Percentiles rank a stretch among this genome's conserved stretches.
Evolutionary conservation across 2,329 filamentous ascomycete genomes (phyloP).

Genomic region (Ustulina deusta): DNA sequence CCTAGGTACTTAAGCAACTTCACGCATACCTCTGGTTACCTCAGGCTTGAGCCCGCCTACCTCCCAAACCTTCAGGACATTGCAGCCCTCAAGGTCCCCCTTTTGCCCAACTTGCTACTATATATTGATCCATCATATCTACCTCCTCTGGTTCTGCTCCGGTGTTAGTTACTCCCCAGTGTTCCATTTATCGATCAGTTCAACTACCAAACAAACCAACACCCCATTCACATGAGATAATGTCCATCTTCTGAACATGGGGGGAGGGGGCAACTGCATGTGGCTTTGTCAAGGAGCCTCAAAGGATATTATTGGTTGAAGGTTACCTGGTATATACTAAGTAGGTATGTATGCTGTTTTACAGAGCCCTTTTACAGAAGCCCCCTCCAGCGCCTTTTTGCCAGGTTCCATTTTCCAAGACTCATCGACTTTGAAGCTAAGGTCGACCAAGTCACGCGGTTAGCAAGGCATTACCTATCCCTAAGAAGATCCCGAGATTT

Average conservation of each 20-base stretch:
- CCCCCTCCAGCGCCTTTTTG: too few species aligned
- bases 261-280: background rate
- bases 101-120: constrained; percentile 30
- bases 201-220: too few species aligned
- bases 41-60: too few species aligned
- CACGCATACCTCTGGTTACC: too few species aligned
- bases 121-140: constrained; percentile 15
- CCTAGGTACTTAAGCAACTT: too few species aligned
- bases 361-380: constrained; percentile 7
- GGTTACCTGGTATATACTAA: background rate
- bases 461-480: constrained; percentile 17
- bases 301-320: background rate
- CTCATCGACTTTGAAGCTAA: constrained; percentile 5
- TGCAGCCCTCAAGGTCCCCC: constrained; percentile 43
- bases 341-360: constrained; percentile 5
- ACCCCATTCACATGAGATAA: background rate
- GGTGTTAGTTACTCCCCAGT: too few species aligned
- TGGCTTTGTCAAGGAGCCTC: constrained; percentile 20
- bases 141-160: background rate
- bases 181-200: background rate
- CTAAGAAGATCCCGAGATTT: constrained; percentile 48
- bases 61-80: too few species aligned
- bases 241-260: background rate
- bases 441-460: constrained; percentile 21
- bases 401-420: constrained; percentile 4